These are phyloP conservation scores for Aspergillus glaucus DNA, from an alignment of 2,329 filamentous ascomycete genomes.

Conservation along the genomic window DNA sequence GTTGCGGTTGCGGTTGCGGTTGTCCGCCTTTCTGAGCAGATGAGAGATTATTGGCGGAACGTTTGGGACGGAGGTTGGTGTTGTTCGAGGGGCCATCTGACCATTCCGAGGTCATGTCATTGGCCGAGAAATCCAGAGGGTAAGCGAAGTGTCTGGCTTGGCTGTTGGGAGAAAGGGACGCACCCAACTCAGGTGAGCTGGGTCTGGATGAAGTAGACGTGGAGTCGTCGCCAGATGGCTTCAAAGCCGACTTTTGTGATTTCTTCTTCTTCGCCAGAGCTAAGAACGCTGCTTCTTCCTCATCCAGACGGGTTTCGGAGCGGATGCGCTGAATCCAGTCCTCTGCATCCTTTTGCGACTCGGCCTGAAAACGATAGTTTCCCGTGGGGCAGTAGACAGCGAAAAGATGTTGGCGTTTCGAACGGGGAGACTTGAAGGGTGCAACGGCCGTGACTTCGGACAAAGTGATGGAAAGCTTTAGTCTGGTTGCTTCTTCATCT, in stretches of 20 bases:
- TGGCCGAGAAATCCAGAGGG: constrained; percentile 54
- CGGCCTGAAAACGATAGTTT: constrained; percentile 84
- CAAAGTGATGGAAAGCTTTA: constrained; percentile 80
- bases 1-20: constrained; percentile 16
- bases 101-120: constrained; percentile 72
- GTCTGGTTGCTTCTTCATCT: constrained; percentile 78
- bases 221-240: constrained; percentile 34
- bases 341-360: constrained; percentile 65
- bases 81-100: constrained; percentile 53
- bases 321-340: constrained; percentile 83
- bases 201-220: constrained; percentile 30
- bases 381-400: constrained; percentile 84
- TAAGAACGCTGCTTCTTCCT: constrained; percentile 80
- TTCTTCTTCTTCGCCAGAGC: constrained; percentile 21
- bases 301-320: constrained; percentile 72
- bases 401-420: constrained; percentile 80
- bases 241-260: constrained; percentile 10
- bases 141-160: constrained; percentile 25
- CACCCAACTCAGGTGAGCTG: constrained; percentile 30
- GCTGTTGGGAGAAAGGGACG: constrained; percentile 21
- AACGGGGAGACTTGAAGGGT: constrained; percentile 80
- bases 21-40: constrained; percentile 19
- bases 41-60: constrained; percentile 23
- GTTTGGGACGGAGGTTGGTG: constrained; percentile 22
- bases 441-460: constrained; percentile 88